Evolutionary conservation across 805 yeast species (phyloP).

Genomic region (Candida broadrunensis): DNA sequence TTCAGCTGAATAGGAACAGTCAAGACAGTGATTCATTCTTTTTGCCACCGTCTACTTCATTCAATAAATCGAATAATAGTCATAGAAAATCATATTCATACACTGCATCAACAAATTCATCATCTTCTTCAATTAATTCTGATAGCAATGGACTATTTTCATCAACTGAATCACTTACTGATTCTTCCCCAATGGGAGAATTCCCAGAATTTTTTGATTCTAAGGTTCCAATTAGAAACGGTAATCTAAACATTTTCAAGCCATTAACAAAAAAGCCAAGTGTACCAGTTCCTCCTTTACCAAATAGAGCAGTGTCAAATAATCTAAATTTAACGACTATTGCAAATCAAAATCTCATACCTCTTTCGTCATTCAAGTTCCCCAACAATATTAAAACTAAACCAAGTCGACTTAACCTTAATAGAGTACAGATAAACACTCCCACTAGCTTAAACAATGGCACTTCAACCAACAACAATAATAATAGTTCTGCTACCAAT

Average conservation of each 20-base stretch:
- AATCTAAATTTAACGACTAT: background rate
- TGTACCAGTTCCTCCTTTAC: conserved; percentile 11
- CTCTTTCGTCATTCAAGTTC: background rate
- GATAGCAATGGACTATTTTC: conserved; percentile 13
- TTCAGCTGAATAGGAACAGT: conserved; percentile 2
- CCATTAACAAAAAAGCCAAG: conserved; percentile 13
- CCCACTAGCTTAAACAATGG: background rate
- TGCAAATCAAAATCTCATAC: background rate
- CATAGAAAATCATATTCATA: conserved; percentile 15
- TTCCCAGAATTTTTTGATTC: conserved; percentile 22
- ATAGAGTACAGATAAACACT: background rate
- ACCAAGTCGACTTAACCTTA: background rate
- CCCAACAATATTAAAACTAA: background rate
- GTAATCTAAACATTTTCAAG: conserved; percentile 2
- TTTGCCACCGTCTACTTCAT: conserved; percentile 27
- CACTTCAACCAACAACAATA: background rate
- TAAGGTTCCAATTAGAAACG: conserved; percentile 2
- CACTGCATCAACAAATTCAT: conserved; percentile 27
- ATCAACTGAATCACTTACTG: conserved; percentile 29
- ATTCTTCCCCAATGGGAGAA: conserved; percentile 22
- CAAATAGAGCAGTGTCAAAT: background rate
- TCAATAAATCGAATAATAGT: conserved; percentile 7
- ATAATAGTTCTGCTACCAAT: background rate
- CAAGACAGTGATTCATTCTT: conserved; percentile 11
- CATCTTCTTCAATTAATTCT: conserved; percentile 20